Conservation (phyloP, 1,139 yeast species). For the Hemisphaericaspora subhashii region DNA sequence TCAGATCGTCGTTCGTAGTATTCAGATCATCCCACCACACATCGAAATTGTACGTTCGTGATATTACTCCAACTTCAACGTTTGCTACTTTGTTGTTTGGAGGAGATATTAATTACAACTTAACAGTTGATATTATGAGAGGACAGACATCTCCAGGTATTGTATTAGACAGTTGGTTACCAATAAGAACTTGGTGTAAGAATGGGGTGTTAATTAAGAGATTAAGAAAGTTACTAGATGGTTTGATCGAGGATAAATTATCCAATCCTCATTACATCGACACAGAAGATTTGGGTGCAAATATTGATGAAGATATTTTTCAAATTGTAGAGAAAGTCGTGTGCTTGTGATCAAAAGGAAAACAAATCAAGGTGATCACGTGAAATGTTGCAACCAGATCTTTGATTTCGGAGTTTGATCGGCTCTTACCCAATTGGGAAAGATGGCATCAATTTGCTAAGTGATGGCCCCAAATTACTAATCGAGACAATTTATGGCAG, state of each 20-base stretch:
- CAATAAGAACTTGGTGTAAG: constrained; percentile 88
- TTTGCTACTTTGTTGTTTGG: constrained; percentile 77
- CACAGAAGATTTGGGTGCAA: neutral
- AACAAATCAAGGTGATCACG: neutral
- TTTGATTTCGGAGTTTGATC: neutral
- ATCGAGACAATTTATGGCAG: neutral
- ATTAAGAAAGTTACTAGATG: constrained; percentile 64
- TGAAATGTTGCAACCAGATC: constrained; percentile 7
- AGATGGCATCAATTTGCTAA: neutral
- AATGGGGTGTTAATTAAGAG: constrained; percentile 83
- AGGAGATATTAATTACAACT: constrained; percentile 71
- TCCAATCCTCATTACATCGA: constrained; percentile 23
- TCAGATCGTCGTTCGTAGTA: constrained; percentile 47
- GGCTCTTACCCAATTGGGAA: neutral
- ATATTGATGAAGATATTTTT: constrained; percentile 16
- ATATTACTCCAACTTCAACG: constrained; percentile 75
- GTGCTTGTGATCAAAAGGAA: constrained; percentile 3
- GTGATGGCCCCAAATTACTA: neutral
- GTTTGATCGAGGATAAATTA: constrained; percentile 57
- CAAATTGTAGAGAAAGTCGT: constrained; percentile 18
- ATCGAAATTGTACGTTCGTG: constrained; percentile 66
- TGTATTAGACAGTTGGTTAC: constrained; percentile 75
- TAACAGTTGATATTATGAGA: constrained; percentile 37
- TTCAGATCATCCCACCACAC: constrained; percentile 62
- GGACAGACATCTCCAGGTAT: constrained; percentile 59